phyloP scores from a whole-genome alignment of 805 yeast genomes.

The Kazachstania taianensis region DNA sequence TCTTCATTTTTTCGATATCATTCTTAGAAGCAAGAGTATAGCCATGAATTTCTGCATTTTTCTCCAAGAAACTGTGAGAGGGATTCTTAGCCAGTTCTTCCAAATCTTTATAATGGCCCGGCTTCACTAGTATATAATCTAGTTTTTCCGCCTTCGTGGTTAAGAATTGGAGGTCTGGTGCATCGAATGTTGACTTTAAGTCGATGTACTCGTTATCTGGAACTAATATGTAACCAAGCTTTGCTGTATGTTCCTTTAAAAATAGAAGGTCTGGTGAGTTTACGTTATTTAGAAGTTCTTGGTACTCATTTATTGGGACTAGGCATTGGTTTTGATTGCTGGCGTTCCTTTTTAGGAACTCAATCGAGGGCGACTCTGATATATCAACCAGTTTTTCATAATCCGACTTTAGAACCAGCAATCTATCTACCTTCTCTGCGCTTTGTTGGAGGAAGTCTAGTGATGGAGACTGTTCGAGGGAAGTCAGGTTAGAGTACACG shows the following conservation, averaged over 20 bases:
- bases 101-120: constrained; percentile 7
- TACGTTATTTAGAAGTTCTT: not conserved
- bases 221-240: no score
- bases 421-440: constrained; percentile 6
- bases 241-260: not conserved
- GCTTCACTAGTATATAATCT: constrained; percentile 4
- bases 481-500: not conserved
- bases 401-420: no score
- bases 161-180: constrained; percentile 6
- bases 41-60: constrained; percentile 12
- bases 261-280: not conserved
- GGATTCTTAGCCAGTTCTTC: constrained; percentile 11
- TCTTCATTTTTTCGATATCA: constrained; percentile 7
- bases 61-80: constrained; percentile 5
- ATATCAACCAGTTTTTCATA: not conserved
- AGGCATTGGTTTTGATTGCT: not conserved
- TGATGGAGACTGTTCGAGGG: not conserved
- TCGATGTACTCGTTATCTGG: no score
- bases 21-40: constrained; percentile 15
- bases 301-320: not conserved
- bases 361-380: constrained; percentile 12
- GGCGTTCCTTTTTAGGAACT: constrained; percentile 2
- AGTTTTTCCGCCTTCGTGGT: constrained; percentile 1
- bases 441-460: constrained; percentile 4
- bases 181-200: no score